A percentile compares a stretch with the other conserved stretches of the same genome.
These are phyloP conservation scores for Suillus lakei DNA, from an alignment of 768 basidiomycete genomes.

Conservation along the genomic window DNA sequence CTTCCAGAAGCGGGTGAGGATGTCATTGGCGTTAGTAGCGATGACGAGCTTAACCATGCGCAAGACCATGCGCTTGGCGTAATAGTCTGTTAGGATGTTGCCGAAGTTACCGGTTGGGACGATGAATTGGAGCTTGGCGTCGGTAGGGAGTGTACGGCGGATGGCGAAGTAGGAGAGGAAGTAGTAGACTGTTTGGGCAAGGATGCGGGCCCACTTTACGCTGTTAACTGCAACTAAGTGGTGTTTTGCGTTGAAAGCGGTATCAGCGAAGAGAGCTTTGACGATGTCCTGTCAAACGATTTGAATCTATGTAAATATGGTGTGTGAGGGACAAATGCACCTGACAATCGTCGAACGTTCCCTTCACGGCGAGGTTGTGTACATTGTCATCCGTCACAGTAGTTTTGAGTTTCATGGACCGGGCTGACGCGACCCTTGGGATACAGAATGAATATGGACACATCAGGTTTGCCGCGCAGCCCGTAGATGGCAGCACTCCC, in stretches of 20 bases:
- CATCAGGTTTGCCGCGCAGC: constrained; percentile 88
- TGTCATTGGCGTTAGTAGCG: constrained; percentile 98
- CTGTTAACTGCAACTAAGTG: constrained; percentile 96
- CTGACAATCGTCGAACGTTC: constrained; percentile 98
- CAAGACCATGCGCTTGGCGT: constrained; percentile 92
- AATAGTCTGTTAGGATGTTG: constrained; percentile 95
- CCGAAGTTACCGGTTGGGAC: constrained; percentile 99
- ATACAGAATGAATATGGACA: constrained; percentile 98
- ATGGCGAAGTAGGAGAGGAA: constrained; percentile 93
- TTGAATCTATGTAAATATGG: constrained; percentile 2
- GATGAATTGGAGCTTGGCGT: constrained; percentile 80
- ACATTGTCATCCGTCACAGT: constrained; percentile 95
- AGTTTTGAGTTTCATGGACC: constrained; percentile 98
- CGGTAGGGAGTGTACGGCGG: constrained; percentile 50
- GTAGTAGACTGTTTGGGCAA: constrained; percentile 98
- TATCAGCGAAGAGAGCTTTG: constrained; percentile 88
- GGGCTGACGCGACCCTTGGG: constrained; percentile 96
- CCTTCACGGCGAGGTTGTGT: constrained; percentile 89
- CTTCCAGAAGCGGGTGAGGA: constrained; percentile 93
- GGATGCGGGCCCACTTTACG: constrained; percentile 99
- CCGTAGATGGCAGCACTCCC: constrained; percentile 99
- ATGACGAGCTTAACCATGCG: constrained; percentile 85
- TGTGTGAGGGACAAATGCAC: constrained; percentile 42
- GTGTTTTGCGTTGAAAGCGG: constrained; percentile 85
- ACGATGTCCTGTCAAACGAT: constrained; percentile 82